These are phyloP conservation scores for Phytophthora ramorum DNA, from an alignment of 352 stramenopile species.

Conservation along the genomic window DNA sequence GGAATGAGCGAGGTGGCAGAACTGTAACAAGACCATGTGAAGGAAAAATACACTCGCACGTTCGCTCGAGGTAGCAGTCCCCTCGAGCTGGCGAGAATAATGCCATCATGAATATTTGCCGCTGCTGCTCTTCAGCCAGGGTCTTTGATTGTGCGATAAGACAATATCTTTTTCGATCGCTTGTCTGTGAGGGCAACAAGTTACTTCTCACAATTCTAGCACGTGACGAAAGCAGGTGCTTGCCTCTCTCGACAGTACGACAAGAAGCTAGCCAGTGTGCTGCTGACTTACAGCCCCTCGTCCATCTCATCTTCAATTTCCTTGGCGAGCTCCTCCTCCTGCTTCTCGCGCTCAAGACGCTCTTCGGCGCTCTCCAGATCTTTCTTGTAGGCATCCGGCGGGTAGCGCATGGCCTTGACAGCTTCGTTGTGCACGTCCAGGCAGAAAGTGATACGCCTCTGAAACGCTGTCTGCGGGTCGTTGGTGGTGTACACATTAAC, in stretches of 20 bases:
- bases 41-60: conserved; percentile 29
- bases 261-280: neutral
- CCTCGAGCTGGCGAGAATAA: conserved; percentile 22
- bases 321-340: conserved; percentile 95
- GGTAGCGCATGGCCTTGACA: conserved; percentile 98
- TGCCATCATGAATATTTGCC: conserved; percentile 29
- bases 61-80: conserved; percentile 16
- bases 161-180: conserved; percentile 21
- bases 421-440: conserved; percentile 99
- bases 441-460: conserved; percentile 98
- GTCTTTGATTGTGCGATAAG: conserved; percentile 15
- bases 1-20: conserved; percentile 8
- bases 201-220: conserved; percentile 18
- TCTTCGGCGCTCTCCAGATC: conserved; percentile 94
- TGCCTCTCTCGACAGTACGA: conserved; percentile 2
- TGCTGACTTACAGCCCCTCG: conserved; percentile 73
- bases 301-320: conserved; percentile 98
- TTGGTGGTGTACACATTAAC: conserved; percentile 93
- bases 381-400: conserved; percentile 97
- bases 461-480: conserved; percentile 95
- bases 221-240: conserved; percentile 10
- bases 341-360: conserved; percentile 92
- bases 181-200: conserved; percentile 1
- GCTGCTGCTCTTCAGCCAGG: conserved; percentile 19
- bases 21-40: conserved; percentile 36